Conservation (phyloP, 306 rosid species). For the Trifolium fragiferum region DNA sequence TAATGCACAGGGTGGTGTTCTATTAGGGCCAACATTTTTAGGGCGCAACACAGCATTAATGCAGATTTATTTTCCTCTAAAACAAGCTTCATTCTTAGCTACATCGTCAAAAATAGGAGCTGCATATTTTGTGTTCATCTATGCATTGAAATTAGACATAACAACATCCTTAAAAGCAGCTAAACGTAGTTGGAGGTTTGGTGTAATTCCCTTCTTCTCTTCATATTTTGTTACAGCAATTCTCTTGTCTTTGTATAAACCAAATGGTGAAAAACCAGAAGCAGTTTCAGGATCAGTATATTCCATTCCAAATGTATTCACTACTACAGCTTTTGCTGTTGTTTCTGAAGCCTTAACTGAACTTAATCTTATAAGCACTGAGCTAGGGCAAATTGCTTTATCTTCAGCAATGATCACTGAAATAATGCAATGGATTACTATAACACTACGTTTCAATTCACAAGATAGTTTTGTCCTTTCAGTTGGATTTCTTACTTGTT, state of each 20-base stretch:
- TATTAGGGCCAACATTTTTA: slow-evolving; percentile 43
- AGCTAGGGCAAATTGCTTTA: slow-evolving; percentile 49
- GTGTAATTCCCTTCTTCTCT: slow-evolving; percentile 16
- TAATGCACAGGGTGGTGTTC: slow-evolving; percentile 45
- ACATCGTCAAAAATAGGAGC: not conserved
- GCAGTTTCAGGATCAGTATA: not conserved
- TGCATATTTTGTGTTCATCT: slow-evolving; percentile 28
- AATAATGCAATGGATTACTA: not conserved
- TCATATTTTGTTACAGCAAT: not conserved
- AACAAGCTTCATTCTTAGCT: not conserved
- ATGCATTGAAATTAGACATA: slow-evolving; percentile 36
- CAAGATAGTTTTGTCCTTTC: rapidly evolving
- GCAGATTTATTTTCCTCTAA: not conserved
- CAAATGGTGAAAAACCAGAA: not conserved
- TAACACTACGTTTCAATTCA: not conserved
- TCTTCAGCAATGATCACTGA: slow-evolving; percentile 46
- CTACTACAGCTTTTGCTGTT: slow-evolving; percentile 22
- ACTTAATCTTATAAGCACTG: slow-evolving; percentile 46
- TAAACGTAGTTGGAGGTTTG: slow-evolving; percentile 42
- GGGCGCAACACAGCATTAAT: not conserved
- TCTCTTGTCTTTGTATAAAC: not conserved
- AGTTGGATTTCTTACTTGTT: not conserved
- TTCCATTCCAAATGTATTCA: slow-evolving; percentile 17
- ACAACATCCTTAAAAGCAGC: slow-evolving; percentile 21
- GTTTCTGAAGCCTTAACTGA: slow-evolving; percentile 25